A percentile compares a stretch with the other conserved stretches of the same genome.
phyloP scores from a whole-genome alignment of 2,329 filamentous ascomycete genomes.

The Cytospora paraplurivora region DNA sequence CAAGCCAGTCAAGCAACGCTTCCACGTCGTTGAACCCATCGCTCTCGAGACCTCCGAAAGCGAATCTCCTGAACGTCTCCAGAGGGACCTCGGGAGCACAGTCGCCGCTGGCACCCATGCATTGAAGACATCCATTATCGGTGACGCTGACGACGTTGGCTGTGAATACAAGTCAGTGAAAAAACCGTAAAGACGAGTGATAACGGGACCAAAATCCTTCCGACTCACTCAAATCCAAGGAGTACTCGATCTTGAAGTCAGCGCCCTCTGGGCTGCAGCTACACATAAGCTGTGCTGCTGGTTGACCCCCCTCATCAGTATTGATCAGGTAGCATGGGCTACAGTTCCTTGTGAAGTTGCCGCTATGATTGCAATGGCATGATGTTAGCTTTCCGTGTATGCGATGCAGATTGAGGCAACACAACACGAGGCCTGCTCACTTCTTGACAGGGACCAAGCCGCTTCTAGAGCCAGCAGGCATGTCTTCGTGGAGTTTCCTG shows the following conservation, averaged over 20 bases:
- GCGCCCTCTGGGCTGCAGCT: constrained; percentile 13
- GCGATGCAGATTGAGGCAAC: neutral
- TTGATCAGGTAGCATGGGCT: constrained; percentile 12
- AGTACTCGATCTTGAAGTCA: neutral
- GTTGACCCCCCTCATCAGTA: constrained; percentile 1
- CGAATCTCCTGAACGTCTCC: neutral
- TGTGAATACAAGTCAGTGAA: constrained; percentile 6
- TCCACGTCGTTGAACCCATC: neutral
- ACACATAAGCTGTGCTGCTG: constrained; percentile 17
- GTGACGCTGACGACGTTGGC: constrained; percentile 9
- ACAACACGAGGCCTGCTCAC: constrained; percentile 1
- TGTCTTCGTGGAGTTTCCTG: neutral
- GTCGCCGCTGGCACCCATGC: constrained; percentile 1
- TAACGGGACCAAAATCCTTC: neutral
- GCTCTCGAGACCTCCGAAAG: neutral
- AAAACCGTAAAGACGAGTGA: neutral
- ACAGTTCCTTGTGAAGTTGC: constrained; percentile 18
- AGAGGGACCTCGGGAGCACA: neutral
- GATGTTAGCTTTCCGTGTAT: neutral
- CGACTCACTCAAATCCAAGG: constrained; percentile 23
- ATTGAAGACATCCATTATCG: constrained; percentile 20
- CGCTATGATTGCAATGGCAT: neutral
- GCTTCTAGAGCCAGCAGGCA: neutral
- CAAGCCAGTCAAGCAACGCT: neutral
- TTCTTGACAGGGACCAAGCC: constrained; percentile 1